Evolutionary conservation across 2,329 filamentous ascomycete genomes (phyloP).

Genomic region (Trichoderma arundinaceum): DNA sequence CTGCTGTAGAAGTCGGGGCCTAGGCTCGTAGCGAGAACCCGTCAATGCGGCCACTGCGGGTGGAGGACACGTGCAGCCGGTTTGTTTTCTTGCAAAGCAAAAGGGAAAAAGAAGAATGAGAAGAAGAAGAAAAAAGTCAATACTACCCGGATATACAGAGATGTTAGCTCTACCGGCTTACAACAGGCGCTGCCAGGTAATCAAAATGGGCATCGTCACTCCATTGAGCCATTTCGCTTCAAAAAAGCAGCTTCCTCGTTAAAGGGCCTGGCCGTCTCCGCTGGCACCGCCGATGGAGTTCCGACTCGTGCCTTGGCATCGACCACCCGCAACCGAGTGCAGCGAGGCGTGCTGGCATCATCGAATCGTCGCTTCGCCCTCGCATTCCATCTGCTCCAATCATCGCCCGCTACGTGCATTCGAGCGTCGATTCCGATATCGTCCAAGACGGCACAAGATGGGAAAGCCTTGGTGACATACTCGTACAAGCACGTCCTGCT

Average conservation of each 20-base stretch:
- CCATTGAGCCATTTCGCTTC: conserved; percentile 25
- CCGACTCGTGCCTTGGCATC: conserved; percentile 21
- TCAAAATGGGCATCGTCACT: conserved; percentile 10
- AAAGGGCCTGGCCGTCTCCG: background rate
- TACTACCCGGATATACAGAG: background rate
- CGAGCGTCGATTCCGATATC: conserved; percentile 19
- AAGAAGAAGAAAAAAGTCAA: background rate
- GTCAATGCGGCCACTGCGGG: conserved; percentile 19
- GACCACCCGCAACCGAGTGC: conserved; percentile 14
- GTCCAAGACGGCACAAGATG: background rate
- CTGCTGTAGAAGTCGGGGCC: background rate
- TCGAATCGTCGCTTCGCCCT: conserved; percentile 10
- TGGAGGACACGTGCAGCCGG: conserved; percentile 12
- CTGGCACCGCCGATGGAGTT: conserved; percentile 7
- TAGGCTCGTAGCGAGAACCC: background rate
- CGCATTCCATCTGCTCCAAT: conserved; percentile 14
- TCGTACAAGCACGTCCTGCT: background rate
- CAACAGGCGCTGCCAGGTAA: background rate
- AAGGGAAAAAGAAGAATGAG: background rate
- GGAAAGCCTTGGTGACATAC: conserved; percentile 5
- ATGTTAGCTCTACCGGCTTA: conserved; percentile 4
- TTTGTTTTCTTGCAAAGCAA: background rate
- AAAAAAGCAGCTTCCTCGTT: background rate
- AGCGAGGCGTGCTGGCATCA: conserved; percentile 4
- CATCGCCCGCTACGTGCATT: conserved; percentile 3